Percentiles rank a stretch among this genome's conserved stretches.
Conservation (phyloP, 2,329 filamentous ascomycete species). For the Chalara sp. region DNA sequence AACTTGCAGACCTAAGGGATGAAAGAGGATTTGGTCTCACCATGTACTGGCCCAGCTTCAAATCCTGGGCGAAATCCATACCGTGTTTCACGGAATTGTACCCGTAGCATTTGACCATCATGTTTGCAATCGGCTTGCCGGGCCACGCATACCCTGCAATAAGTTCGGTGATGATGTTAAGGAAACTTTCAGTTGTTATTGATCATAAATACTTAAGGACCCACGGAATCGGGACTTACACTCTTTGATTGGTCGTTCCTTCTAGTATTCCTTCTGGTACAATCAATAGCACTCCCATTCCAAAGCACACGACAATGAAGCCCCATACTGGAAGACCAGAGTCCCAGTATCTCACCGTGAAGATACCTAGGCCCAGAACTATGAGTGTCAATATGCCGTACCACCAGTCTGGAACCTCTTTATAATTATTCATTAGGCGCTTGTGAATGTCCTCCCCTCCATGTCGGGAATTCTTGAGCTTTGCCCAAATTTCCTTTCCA, state of each 20-base stretch:
- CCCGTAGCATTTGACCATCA: conserved; percentile 7
- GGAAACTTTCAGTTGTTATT: neutral
- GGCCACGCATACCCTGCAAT: neutral
- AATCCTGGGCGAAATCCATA: conserved; percentile 16
- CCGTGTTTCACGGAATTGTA: conserved; percentile 10
- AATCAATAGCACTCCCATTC: conserved; percentile 25
- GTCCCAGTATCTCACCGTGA: conserved; percentile 7
- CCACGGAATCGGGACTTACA: neutral
- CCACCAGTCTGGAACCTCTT: conserved; percentile 51
- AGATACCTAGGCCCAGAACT: conserved; percentile 36
- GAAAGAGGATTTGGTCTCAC: neutral
- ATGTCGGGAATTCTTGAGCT: conserved; percentile 58
- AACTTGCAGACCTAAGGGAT: neutral
- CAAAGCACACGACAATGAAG: conserved; percentile 18
- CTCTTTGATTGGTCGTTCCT: conserved; percentile 26
- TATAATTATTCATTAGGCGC: conserved; percentile 44
- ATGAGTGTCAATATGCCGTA: conserved; percentile 38
- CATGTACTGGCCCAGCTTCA: conserved; percentile 47
- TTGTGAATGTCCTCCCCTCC: conserved; percentile 29
- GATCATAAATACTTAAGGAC: neutral
- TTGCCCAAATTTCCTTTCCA: conserved; percentile 56
- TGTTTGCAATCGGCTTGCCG: neutral
- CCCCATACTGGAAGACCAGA: conserved; percentile 18
- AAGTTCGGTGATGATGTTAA: neutral
- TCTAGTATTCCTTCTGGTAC: conserved; percentile 1